Evolutionary conservation across 2,329 filamentous ascomycete species (phyloP), one percentile per base, ranked within the genome.

Genomic region (Epichloe gansuensis): DNA sequence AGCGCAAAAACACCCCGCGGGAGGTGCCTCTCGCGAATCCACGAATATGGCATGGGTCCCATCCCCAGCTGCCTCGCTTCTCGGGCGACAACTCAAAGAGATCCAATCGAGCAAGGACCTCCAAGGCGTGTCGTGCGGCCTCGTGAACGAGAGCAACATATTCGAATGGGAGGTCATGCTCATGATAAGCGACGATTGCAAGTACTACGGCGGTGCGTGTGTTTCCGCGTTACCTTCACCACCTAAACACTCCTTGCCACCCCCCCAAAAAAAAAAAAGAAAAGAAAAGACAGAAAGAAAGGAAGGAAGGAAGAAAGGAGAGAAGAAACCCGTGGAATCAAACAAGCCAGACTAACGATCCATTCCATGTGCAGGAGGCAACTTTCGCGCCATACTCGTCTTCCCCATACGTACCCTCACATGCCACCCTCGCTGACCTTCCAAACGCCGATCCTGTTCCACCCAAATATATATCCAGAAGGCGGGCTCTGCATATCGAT

Each of bases 81-180:
- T 98, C 46, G 75, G 79, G 61, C 83, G 87, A 53, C 91, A 97
- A 72, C 81, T 97, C 59, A 95, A 95, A 74, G 85, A 94, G 67
- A 97, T 98, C 82, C 88, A 95, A 71, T 82, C 79, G 25, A 85
- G 88, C 67, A 91, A 90, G 66, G 90, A 95, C 69, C 86, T 97
- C 46, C 89, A 89, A 0, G 93, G 91, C 51, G 95, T 97, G 64
- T 96, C 90, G 56, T 95, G 89, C 62, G 93, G 93, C 0, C 75
- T 98, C 44, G 83, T 91, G 50, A 83, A 85, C 62, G 87, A 86
- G 67, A 86, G 74, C 71, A 95, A 95, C 66, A 83, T 97, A 9
- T 96, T 96, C 60, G 87, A 95, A 73, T 98, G 93, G 93, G 91
- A 97, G 69, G 90, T 97, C 21, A 95, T 96, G 87, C 81, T 98